phyloP scores from a whole-genome alignment of 2,329 filamentous ascomycete genomes.

The Nothopassalora personata region DNA sequence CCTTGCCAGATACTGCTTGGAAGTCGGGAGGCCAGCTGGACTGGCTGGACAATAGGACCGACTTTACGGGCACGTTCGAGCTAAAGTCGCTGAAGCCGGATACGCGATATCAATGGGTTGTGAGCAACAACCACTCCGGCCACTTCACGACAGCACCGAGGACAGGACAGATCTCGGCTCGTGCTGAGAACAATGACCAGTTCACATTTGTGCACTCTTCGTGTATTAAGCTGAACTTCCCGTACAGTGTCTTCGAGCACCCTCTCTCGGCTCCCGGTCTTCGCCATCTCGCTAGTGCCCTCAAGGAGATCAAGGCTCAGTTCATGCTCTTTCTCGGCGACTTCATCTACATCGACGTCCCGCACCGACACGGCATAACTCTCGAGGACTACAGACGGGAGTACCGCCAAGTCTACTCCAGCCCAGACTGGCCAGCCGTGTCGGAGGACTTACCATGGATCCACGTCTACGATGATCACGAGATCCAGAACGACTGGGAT shows the following conservation, averaged over 20 bases:
- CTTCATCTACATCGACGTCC: conserved; percentile 89
- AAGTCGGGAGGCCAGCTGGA: conserved; percentile 60
- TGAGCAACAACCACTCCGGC: conserved; percentile 82
- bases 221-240: conserved; percentile 86
- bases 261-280: conserved; percentile 77
- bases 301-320: conserved; percentile 67
- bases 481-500: conserved; percentile 92
- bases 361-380: conserved; percentile 66
- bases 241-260: conserved; percentile 80
- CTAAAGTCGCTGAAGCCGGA: conserved; percentile 65
- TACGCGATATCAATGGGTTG: conserved; percentile 73
- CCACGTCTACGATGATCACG: conserved; percentile 93
- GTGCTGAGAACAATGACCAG: conserved; percentile 55
- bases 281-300: conserved; percentile 64
- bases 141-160: conserved; percentile 73
- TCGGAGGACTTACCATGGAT: conserved; percentile 88
- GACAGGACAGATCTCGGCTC: conserved; percentile 54
- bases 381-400: conserved; percentile 78
- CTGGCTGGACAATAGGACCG: conserved; percentile 67
- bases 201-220: conserved; percentile 91
- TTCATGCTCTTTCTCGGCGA: conserved; percentile 72
- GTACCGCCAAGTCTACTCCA: conserved; percentile 93
- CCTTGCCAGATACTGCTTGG: conserved; percentile 55
- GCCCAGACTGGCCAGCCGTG: conserved; percentile 78
- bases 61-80: conserved; percentile 70